A percentile compares a stretch with the other conserved stretches of the same genome.
phyloP scores from a whole-genome alignment of 495 filamentous ascomycete genomes.

The Neurospora sublineolata region DNA sequence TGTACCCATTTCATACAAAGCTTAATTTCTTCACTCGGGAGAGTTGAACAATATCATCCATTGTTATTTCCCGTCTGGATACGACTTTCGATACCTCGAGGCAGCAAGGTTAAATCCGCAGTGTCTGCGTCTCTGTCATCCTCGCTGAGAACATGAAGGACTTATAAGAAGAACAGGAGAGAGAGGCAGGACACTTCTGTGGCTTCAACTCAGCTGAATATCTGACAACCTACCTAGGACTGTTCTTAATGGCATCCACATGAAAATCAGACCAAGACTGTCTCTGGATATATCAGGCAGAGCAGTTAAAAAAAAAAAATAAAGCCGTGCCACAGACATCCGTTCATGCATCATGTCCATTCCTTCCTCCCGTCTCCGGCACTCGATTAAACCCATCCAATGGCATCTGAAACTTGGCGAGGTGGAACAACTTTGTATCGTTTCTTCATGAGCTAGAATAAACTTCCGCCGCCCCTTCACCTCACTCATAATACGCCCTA shows the following conservation, averaged over 20 bases:
- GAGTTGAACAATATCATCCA: neutral
- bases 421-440: too few relatives aligned
- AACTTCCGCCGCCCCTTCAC: neutral
- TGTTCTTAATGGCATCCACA: neutral
- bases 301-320: neutral
- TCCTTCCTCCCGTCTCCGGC: neutral
- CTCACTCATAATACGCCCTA: too few relatives aligned
- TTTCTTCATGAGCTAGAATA: neutral
- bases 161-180: neutral
- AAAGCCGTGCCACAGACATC: neutral
- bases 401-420: neutral
- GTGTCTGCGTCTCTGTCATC: neutral
- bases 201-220: neutral
- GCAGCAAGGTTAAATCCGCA: neutral
- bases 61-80: neutral
- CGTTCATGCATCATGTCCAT: neutral
- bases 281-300: neutral
- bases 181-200: neutral
- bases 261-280: neutral
- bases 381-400: neutral
- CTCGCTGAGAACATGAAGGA: neutral
- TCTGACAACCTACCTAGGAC: neutral
- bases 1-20: neutral
- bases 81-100: neutral
- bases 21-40: neutral